These are phyloP conservation scores for Sugiyamaella neomexicana DNA, from an alignment of 1,139 yeast genomes.

Conservation along the genomic window DNA sequence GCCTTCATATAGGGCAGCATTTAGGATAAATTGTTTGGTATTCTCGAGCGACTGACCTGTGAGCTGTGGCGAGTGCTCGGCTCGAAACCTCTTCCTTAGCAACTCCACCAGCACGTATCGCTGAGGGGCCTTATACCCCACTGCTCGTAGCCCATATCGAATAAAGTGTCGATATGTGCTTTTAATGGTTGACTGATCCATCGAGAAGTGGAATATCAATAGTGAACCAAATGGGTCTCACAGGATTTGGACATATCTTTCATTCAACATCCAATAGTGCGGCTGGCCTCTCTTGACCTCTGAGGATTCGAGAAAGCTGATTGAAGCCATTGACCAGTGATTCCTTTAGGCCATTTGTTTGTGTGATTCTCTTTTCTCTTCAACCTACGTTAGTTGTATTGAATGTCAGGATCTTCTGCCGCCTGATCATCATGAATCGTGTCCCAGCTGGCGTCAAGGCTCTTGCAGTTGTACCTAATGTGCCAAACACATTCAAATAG, in stretches of 20 bases:
- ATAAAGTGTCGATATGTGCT: slow-evolving; percentile 20
- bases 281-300: background rate
- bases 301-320: too few relatives aligned
- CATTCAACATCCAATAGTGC: background rate
- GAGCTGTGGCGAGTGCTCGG: slow-evolving; percentile 5
- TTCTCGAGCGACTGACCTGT: slow-evolving; percentile 19
- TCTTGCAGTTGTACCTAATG: too few relatives aligned
- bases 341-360: too few relatives aligned
- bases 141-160: slow-evolving; percentile 25
- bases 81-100: slow-evolving; percentile 18
- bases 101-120: slow-evolving; percentile 17
- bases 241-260: background rate
- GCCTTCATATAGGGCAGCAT: slow-evolving; percentile 28
- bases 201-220: background rate
- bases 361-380: too few relatives aligned
- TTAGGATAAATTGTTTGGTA: slow-evolving; percentile 24
- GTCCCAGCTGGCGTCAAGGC: too few relatives aligned
- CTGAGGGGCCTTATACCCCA: slow-evolving; percentile 21
- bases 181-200: slow-evolving; percentile 13
- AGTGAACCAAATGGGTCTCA: too few relatives aligned
- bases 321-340: too few relatives aligned
- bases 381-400: too few relatives aligned
- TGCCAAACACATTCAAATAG: too few relatives aligned
- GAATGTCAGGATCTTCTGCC: too few relatives aligned
- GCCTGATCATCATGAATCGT: too few relatives aligned